Evolutionary conservation across 2,329 filamentous ascomycete genomes (phyloP), one percentile per base, ranked within the genome.

Genomic region (Plectosphaerella sp.): DNA sequence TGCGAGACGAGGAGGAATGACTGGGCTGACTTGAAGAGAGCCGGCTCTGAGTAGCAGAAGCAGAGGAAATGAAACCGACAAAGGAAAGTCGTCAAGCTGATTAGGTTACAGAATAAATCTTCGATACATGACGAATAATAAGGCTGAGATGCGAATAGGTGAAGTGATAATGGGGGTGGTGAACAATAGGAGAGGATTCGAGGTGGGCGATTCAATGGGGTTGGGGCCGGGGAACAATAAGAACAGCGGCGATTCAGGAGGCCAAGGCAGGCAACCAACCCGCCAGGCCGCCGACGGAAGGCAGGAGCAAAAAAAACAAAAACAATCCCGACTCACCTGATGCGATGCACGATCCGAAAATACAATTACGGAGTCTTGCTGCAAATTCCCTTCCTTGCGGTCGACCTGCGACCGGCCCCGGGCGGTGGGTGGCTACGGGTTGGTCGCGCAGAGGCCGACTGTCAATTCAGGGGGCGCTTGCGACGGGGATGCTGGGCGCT

Each of bases 61-160:
- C 35, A 15, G 45, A 42, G 41, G 14, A 56, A 50, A 50, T 25
- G 28, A 51, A 50, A 33, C 41, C 41, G 55, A 58, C 56, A 58
- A 57, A 58, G 50, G 54, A 57, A 57, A 57, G 36, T 52, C 52
- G 54, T 51, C 55, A 48, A 54, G 24, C 43, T 20, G 51, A 52
- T 51, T 50, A 49, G 47, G 47, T 47, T 50, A 52, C 54, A 57
- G 54, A 18, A 45, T 48, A 18, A 41, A 43, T 54, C 51, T 56
- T 56, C 49, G 52, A 50, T 57, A 39, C 55, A 57, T 57, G 41
- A 24, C 52, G 53, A 41, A 47, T 49, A 50, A 25, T 37, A 42
- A 45, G n/a, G 33, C 18, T 35, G 50, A 39, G 39, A 33, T 53
- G 18, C 25, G 51, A 43, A 52, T 20, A 51, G 42, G 20, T 48